A percentile compares a stretch with the other conserved stretches of the same genome.
Conservation (phyloP, 2,329 filamentous ascomycete species). For the Penicillium sp. region DNA sequence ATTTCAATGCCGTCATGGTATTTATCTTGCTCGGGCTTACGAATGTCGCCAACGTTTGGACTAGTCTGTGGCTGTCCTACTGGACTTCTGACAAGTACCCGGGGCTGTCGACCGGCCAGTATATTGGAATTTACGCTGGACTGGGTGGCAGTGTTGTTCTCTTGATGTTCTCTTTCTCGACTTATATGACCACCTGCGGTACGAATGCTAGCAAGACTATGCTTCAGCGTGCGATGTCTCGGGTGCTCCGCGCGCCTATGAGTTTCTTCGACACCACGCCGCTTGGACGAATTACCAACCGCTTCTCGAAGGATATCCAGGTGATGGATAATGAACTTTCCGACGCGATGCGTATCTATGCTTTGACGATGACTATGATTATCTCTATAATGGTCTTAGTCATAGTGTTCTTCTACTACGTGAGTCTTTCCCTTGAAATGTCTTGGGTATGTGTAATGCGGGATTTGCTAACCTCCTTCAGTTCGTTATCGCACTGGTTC, state of each 20-base stretch:
- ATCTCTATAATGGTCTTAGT: conserved; percentile 82
- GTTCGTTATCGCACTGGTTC: conserved; percentile 69
- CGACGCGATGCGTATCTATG: conserved; percentile 90
- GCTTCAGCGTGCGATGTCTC: conserved; percentile 74
- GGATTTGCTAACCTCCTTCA: conserved; percentile 17
- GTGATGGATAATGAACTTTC: conserved; percentile 93
- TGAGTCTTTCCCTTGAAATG: conserved; percentile 19
- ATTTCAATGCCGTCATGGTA: conserved; percentile 63
- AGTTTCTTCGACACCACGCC: conserved; percentile 97
- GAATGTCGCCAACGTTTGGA: conserved; percentile 82
- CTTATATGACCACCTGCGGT: conserved; percentile 73
- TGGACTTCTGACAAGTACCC: conserved; percentile 80
- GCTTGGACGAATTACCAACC: conserved; percentile 90
- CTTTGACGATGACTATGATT: conserved; percentile 80
- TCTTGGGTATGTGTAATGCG: background rate
- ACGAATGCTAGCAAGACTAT: conserved; percentile 80
- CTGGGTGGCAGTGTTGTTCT: conserved; percentile 71
- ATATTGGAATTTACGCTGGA: conserved; percentile 69
- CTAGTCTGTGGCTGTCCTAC: conserved; percentile 88
- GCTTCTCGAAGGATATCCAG: conserved; percentile 92
- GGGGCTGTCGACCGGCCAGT: conserved; percentile 63
- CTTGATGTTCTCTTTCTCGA: conserved; percentile 77
- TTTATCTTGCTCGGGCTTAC: conserved; percentile 66
- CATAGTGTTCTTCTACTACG: conserved; percentile 90
- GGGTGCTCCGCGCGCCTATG: conserved; percentile 70